Evolutionary conservation across 2,329 filamentous ascomycete species (phyloP).

Genomic region (Neophaeococcomyces aloes): DNA sequence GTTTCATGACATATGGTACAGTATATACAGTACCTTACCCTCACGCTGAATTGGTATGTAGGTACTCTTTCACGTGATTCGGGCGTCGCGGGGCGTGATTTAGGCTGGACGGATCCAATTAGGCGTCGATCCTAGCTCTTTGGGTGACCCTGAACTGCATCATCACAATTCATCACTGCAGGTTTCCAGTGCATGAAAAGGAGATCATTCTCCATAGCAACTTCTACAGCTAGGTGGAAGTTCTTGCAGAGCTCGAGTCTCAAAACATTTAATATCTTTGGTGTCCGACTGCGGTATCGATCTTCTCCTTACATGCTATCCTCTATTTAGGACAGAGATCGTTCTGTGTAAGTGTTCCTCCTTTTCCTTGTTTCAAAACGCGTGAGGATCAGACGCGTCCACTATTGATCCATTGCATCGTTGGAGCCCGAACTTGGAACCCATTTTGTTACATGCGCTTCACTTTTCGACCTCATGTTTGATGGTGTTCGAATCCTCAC

Average conservation of each 20-base stretch:
- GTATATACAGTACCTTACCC: too few species aligned
- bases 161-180: not conserved
- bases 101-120: not conserved
- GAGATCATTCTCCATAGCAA: constrained; percentile 3
- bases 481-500: not conserved
- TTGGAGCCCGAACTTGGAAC: too few species aligned
- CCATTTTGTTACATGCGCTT: too few species aligned
- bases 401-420: too few species aligned
- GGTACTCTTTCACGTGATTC: not conserved
- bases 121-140: not conserved
- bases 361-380: constrained; percentile 2
- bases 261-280: not conserved
- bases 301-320: not conserved
- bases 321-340: not conserved
- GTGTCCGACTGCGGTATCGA: not conserved
- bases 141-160: not conserved
- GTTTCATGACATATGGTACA: too few species aligned
- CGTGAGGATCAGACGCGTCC: not conserved
- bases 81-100: not conserved
- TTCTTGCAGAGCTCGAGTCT: not conserved
- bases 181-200: not conserved
- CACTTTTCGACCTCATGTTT: not conserved
- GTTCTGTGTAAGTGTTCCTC: constrained; percentile 5
- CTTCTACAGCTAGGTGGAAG: not conserved
- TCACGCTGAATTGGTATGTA: too few species aligned